A percentile compares a stretch with the other conserved stretches of the same genome.
Conservation (phyloP, 805 yeast genomes). For the Kurtzmaniella fragi region DNA sequence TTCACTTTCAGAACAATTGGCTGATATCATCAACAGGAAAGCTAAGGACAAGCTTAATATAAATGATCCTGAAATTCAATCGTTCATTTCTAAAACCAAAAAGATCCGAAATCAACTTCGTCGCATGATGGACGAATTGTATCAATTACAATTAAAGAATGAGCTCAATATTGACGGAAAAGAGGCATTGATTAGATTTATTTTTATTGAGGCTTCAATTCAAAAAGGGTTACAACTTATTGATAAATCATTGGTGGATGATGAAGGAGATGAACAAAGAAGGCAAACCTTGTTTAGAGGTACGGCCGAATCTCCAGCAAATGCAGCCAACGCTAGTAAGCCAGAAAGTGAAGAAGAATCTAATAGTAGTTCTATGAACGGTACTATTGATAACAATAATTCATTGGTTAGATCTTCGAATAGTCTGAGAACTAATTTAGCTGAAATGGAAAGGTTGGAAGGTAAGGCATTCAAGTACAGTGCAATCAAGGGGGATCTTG, state of each 20-base stretch:
- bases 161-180: conserved; percentile 64
- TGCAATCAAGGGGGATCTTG: conserved; percentile 3
- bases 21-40: conserved; percentile 27
- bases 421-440: conserved; percentile 19
- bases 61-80: conserved; percentile 24
- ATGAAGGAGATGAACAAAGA: conserved; percentile 2
- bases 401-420: too few relatives aligned
- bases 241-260: conserved; percentile 26
- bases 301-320: not conserved
- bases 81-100: conserved; percentile 22
- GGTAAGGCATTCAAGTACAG: conserved; percentile 33
- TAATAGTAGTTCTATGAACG: too few relatives aligned
- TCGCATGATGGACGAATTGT: conserved; percentile 43
- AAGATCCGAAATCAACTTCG: conserved; percentile 25
- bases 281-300: not conserved
- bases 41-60: conserved; percentile 29
- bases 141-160: conserved; percentile 50
- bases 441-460: conserved; percentile 34
- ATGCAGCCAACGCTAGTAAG: too few relatives aligned
- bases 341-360: too few relatives aligned
- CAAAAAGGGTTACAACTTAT: conserved; percentile 47
- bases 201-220: conserved; percentile 66
- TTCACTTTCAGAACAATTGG: conserved; percentile 24
- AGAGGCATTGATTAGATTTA: conserved; percentile 65
- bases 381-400: too few relatives aligned